Percentiles rank a stretch among this genome's conserved stretches.
Conservation (phyloP, 1,284 basidiomycete genomes). For the Puccinia hordei region DNA sequence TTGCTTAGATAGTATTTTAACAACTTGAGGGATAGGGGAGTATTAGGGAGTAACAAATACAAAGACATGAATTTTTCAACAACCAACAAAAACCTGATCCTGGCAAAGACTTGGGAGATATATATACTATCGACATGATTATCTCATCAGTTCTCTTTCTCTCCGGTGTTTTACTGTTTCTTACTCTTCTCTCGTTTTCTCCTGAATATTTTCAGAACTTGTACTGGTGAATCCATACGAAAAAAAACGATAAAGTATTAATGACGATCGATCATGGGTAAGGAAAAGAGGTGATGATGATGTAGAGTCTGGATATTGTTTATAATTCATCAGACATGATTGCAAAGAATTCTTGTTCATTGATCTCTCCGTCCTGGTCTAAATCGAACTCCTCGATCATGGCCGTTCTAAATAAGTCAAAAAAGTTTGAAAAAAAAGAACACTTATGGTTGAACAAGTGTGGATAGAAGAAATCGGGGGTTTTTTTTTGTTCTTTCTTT, state of each 20-base stretch:
- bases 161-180: background rate
- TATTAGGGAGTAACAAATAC: conserved; percentile 7
- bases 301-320: background rate
- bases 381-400: conserved; percentile 99
- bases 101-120: background rate
- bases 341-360: conserved; percentile 86
- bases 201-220: too few species aligned
- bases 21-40: background rate
- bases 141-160: background rate
- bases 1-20: background rate
- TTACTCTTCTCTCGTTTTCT: background rate
- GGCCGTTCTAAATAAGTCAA: conserved; percentile 71
- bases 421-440: background rate
- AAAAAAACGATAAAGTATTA: background rate
- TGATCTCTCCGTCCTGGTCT: conserved; percentile 97
- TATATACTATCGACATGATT: background rate
- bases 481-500: too few species aligned
- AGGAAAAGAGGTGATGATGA: background rate
- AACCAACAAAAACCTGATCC: too few species aligned
- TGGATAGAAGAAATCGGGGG: background rate
- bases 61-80: background rate
- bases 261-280: background rate
- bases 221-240: background rate
- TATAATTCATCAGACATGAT: conserved; percentile 88
- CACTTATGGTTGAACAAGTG: background rate